phyloP scores from a whole-genome alignment of 148 eudicot species.

The Rhododendron mucronatum region DNA sequence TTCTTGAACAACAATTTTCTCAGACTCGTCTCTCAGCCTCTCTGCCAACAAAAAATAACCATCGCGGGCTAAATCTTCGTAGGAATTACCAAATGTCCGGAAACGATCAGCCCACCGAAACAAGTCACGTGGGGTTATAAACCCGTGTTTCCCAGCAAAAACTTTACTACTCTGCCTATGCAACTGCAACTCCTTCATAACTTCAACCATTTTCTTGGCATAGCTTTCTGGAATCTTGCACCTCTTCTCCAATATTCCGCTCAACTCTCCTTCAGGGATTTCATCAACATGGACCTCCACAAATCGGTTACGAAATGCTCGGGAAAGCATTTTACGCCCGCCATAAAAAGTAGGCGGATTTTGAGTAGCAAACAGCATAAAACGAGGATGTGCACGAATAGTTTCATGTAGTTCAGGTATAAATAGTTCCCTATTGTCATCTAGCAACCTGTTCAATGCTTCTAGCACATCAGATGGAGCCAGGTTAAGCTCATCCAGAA shows the following conservation, averaged over 20 bases:
- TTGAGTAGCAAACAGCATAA: slow-evolving; percentile 97
- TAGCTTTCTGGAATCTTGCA: slow-evolving; percentile 69
- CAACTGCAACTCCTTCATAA: slow-evolving; percentile 91
- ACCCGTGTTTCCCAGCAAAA: slow-evolving; percentile 98
- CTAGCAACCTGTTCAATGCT: slow-evolving; percentile 88
- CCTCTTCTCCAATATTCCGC: slow-evolving; percentile 60
- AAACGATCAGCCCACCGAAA: slow-evolving; percentile 93
- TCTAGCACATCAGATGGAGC: slow-evolving; percentile 99
- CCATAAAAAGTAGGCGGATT: slow-evolving; percentile 97
- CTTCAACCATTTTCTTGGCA: slow-evolving; percentile 83
- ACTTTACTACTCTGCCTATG: slow-evolving; percentile 88
- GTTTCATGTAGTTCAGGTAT: slow-evolving; percentile 85
- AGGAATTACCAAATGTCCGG: slow-evolving; percentile 50
- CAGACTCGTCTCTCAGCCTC: slow-evolving; percentile 75
- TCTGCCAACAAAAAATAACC: slow-evolving; percentile 92
- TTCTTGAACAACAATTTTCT: slow-evolving; percentile 66
- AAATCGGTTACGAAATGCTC: slow-evolving; percentile 99
- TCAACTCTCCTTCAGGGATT: slow-evolving; percentile 75
- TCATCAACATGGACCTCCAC: slow-evolving; percentile 98
- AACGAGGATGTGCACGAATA: slow-evolving; percentile 80
- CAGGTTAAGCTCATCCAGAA: slow-evolving; percentile 92
- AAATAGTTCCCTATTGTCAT: slow-evolving; percentile 91
- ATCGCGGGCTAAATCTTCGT: slow-evolving; percentile 75
- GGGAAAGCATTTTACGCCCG: slow-evolving; percentile 95
- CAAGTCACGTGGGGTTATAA: slow-evolving; percentile 93